These are phyloP conservation scores for Aspergillus steynii DNA, from an alignment of 495 filamentous ascomycete species.

Conservation along the genomic window DNA sequence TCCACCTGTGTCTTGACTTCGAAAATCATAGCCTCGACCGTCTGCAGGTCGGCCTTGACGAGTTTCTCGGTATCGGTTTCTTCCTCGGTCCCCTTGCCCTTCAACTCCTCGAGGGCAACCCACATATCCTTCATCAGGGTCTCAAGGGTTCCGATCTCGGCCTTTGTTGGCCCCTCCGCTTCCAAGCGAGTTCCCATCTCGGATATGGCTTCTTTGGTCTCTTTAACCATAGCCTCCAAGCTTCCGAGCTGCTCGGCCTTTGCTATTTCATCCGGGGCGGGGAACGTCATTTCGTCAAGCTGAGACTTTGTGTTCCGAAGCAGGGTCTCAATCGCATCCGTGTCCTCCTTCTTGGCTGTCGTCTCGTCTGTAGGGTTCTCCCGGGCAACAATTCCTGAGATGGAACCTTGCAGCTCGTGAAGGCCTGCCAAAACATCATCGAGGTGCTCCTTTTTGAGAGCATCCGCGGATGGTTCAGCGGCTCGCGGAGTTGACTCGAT, in stretches of 20 bases:
- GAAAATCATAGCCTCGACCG: conserved; percentile 72
- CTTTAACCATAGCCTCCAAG: conserved; percentile 67
- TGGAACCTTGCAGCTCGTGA: conserved; percentile 57
- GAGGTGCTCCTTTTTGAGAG: conserved; percentile 59
- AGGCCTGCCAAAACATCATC: conserved; percentile 58
- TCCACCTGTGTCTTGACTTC: conserved; percentile 77
- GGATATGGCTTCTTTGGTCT: conserved; percentile 69
- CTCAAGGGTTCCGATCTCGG: conserved; percentile 76
- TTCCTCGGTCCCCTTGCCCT: conserved; percentile 53
- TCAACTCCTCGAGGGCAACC: conserved; percentile 73
- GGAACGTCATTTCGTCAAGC: conserved; percentile 73
- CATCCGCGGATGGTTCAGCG: conserved; percentile 41
- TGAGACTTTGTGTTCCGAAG: conserved; percentile 81
- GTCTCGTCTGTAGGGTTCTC: conserved; percentile 39
- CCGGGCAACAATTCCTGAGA: conserved; percentile 46
- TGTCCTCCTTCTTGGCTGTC: conserved; percentile 68
- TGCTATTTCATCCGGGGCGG: conserved; percentile 57
- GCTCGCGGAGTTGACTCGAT: conserved; percentile 62
- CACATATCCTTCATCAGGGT: conserved; percentile 74
- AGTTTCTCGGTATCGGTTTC: conserved; percentile 66
- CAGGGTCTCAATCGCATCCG: conserved; percentile 84
- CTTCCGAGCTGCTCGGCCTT: conserved; percentile 75
- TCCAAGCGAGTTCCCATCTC: conserved; percentile 59
- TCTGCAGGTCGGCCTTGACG: conserved; percentile 76
- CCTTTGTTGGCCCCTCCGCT: conserved; percentile 64